Base-by-base conservation (phyloP, 1,284 basidiomycete genomes). In the Ganoderma meredithae region DNA sequence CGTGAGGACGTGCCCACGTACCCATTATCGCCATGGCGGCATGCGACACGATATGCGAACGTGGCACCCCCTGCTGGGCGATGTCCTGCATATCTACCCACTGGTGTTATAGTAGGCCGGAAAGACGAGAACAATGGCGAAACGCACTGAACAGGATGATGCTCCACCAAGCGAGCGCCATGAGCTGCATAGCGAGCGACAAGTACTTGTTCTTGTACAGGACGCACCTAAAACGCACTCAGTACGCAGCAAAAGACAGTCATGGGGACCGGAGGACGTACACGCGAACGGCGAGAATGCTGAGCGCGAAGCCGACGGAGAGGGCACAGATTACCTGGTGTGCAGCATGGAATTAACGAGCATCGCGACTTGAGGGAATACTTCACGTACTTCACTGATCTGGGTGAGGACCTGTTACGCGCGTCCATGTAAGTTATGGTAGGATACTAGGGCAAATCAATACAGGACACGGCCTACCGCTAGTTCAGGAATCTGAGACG, bases 331-430 rank as follows among this genome's bases (percentile, higher is more conserved):
- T 25, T 3, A 13, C 55, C 64, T 69, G 43, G 36, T 15, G 17
- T 3, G 9, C 27, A n/a, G 41, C 31, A 19, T 10, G 36, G 6
- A 36, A n/a, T 59, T 13, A 33, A 44, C 8, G n/a, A 17, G 10
- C 12, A 19, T 13, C 31, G 9, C 6, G 49, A 36, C 10, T 33
- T 33, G 10, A n/a, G n/a, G 8, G 19, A 19, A 27, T 1, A 4
- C 12, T 31, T 13, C 15, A 47, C 19, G 22, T 55, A 67, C 66
- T 47, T 67, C 49, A 13, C 55, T 53, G 27, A 65, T 22, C 17
- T 55, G 65, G 13, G 44, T 25, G 31, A 71, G 40, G 9, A 66
- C 36, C 69, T 71, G 25, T 36, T 25, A 3, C 44, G 33, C 15
- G 44, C 27, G n/a, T 44, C 19, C 2, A 43, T 8, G 47, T 22